Base-by-base conservation (phyloP, 345 rosid species). In the Eucalyptus regnans region DNA sequence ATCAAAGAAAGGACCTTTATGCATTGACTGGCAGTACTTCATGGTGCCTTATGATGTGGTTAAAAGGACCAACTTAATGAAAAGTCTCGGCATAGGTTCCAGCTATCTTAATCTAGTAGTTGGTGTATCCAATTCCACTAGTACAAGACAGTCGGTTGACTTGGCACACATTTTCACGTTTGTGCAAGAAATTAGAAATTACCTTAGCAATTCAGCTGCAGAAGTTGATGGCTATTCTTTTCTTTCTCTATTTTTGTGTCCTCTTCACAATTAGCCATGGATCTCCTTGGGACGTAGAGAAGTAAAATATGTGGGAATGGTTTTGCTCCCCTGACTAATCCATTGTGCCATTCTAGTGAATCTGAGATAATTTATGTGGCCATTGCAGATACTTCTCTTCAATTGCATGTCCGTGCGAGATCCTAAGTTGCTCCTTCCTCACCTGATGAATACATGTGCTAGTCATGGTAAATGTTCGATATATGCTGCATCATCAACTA, bases 341-440 rank as follows among this genome's bases (percentile, higher is more conserved):
- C 62, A 52, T 86, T 17, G 48, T 52, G 58, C 58, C 62, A 51
- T 86, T 86, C 16, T 58, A 33, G 51, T 86, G 46, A 84, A 51
- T 60, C 83, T 76, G 83, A 41, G 84, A 48, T 41, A 20, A 76
- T 76, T 76, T 41, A 41, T 20, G 8, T 76, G 84, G 23, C 84
- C 14, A 76, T 41, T 92, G 95, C 96, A 97, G 99, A 96, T 98
- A 92, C 92, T 98, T 90, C 89, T 98, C 89, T 97, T 98, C 95
- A 97, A 96, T 89, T 98, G 99, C 92, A 97, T 98, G 99, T 88
- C 97, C 11, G 98, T 97, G 86, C 95, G 99, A 88, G 99, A 97
- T 88, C 99, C 99, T 66, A 92, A 93, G 91, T 89, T 95, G 54
- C 95, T 96, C 46, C 94, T 97, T 88, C 98, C 99, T 50, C 89